A percentile compares a stretch with the other conserved stretches of the same genome.
These are phyloP conservation scores for Flaveria sonorensis DNA, from an alignment of 129 eudicot genomes.

Conservation along the genomic window DNA sequence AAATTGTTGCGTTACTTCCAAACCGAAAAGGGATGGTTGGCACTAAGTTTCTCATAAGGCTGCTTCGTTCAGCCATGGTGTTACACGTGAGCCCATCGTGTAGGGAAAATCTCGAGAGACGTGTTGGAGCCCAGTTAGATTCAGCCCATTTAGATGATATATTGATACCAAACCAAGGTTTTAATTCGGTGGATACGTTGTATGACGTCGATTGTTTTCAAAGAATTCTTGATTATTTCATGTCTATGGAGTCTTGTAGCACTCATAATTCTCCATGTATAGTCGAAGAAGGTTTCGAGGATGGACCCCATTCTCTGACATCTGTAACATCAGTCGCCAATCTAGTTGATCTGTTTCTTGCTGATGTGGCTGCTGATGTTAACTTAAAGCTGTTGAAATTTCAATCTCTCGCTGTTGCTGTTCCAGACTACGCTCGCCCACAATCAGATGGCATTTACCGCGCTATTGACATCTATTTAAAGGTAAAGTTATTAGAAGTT, in stretches of 20 bases:
- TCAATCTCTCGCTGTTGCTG: conserved; percentile 63
- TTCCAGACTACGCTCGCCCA: conserved; percentile 87
- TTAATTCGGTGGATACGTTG: conserved; percentile 57
- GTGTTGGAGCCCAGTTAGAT: conserved; percentile 77
- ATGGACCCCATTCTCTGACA: conserved; percentile 47
- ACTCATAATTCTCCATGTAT: conserved; percentile 51
- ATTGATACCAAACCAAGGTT: conserved; percentile 75
- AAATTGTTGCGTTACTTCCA: conserved; percentile 72
- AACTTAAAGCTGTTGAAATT: conserved; percentile 70
- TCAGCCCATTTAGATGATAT: conserved; percentile 70
- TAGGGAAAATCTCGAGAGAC: conserved; percentile 66
- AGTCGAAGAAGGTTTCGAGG: conserved; percentile 51
- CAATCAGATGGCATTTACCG: conserved; percentile 76
- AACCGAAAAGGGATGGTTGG: conserved; percentile 58
- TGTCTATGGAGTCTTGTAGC: conserved; percentile 48
- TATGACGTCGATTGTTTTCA: conserved; percentile 91
- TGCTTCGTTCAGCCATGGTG: conserved; percentile 67
- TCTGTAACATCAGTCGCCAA: conserved; percentile 67
- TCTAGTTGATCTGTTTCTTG: conserved; percentile 77
- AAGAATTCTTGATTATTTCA: conserved; percentile 78
- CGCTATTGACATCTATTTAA: conserved; percentile 73
- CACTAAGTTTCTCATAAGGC: conserved; percentile 64
- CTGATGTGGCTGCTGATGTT: conserved; percentile 81
- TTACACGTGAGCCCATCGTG: conserved; percentile 72
- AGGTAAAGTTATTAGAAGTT: conserved; percentile 29